Evolutionary conservation across 2,329 filamentous ascomycete species (phyloP), one percentile per base, ranked within the genome.

Genomic region (Phyllosticta citriasiana): DNA sequence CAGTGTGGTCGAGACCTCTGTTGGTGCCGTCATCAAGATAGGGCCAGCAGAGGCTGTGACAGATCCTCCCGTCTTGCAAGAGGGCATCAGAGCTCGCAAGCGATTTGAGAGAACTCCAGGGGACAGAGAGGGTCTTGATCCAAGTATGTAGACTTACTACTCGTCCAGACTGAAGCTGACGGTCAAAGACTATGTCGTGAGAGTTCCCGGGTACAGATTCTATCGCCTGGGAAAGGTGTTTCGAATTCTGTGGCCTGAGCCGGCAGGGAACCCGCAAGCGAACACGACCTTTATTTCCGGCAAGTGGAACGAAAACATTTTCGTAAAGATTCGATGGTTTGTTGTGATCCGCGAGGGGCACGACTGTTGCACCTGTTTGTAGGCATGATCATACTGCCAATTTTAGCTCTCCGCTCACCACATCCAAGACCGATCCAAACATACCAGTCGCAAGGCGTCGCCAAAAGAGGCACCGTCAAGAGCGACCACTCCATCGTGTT

Each of bases 321-420:
- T 55, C 54, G 27, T 27, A 30, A 63, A 63, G 26, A 58, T 64
- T 14, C 61, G 63, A 4, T 64, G 63, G 61, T 63, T 63, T 50
- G 61, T 63, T 1, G 63, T 63, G 1, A 57, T 63, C 5, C 57
- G 60, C 5, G 57, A 58, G 26, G 60, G 60, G 1, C 54, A 35
- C 16, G 55, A 57, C 33, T 54, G 58, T 26, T 55, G 58, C 22
- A 63, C 57, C 22, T 64, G 63, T n/a, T 25, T 64, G 63, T 63
- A 52, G 51, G 62, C 57, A 7, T 22, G 8, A 7, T 25, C 24
- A 2, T 2, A 16, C 9, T 24, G 16, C 2, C 8, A 8, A 24
- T 3, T 19, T 27, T 16, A 53, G 25, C 22, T 7, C n/a, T n/a
- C 5, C 40, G 2, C n/a, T 35, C 14, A 51, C 9, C 14, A 24